These are phyloP conservation scores for Trypanosoma theileri DNA, from an alignment of 208 protist genomes.

Conservation along the genomic window DNA sequence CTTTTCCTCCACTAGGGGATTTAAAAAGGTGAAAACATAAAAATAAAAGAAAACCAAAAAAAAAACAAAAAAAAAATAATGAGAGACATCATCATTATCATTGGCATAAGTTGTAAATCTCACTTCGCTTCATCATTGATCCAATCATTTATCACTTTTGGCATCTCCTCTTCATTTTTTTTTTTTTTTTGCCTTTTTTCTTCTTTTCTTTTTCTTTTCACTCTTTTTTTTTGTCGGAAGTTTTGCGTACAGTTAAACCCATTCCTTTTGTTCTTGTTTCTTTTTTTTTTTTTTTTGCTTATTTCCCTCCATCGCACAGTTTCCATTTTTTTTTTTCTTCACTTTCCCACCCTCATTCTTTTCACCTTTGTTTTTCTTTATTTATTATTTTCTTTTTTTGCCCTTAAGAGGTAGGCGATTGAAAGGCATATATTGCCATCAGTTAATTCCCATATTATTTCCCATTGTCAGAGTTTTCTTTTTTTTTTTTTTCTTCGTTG, in stretches of 20 bases:
- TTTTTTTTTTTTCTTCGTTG: too few species aligned
- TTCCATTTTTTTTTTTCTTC: slow-evolving; percentile 14
- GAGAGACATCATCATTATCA: not conserved
- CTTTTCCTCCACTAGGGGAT: not conserved
- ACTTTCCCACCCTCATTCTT: not conserved
- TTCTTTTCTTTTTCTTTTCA: not conserved
- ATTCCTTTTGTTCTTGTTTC: too few species aligned
- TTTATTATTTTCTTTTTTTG: slow-evolving; percentile 14
- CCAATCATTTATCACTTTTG: too few species aligned
- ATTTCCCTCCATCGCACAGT: slow-evolving; percentile 14
- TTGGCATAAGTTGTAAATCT: too few species aligned
- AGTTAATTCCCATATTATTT: too few species aligned
- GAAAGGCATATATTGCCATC: too few species aligned
- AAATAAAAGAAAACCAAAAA: slow-evolving; percentile 5
- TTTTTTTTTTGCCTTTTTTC: slow-evolving; percentile 4
- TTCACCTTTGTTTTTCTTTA: slow-evolving; percentile 4
- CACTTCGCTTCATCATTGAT: too few species aligned
- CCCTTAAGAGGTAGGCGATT: too few species aligned
- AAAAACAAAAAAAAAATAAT: slow-evolving; percentile 17
- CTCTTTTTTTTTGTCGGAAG: not conserved
- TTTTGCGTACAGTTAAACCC: too few species aligned
- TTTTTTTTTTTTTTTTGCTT: slow-evolving; percentile 17
- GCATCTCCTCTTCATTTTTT: not conserved
- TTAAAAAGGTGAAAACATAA: slow-evolving; percentile 21
- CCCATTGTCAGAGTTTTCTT: too few species aligned